Evolutionary conservation across 1,284 basidiomycete genomes (phyloP), one percentile per base, ranked within the genome.

Genomic region (Trichosporon sp.): DNA sequence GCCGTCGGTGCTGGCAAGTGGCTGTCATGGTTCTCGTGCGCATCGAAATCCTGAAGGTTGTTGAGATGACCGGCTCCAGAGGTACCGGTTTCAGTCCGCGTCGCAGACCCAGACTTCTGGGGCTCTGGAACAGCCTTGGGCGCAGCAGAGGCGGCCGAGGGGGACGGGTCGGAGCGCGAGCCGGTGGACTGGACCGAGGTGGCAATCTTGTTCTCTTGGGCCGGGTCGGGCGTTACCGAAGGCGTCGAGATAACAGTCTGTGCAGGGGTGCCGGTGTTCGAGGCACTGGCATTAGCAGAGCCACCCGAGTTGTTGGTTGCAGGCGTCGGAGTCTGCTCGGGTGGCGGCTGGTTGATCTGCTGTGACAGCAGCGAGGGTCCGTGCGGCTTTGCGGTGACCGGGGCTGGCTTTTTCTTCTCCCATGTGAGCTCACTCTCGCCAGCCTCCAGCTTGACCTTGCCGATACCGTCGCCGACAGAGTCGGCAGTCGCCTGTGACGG

Each of bases 321-420:
- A 18, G 63, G 31, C 58, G 71, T 42, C 38, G 64, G 13, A 15
- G 68, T 15, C n/a, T 70, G 66, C 6, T 74, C 71, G 7, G 67
- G 72, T 31, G 76, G 76, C n/a, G 68, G 78, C 65, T 38, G 88
- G 87, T 34, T 90, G 89, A 83, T 74, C 76, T 92, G 91, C 76
- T 93, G 91, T 0, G 92, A 90, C 8, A 96, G 86, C 23, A 95
- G 82, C 1, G 92, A 94, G 0, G 92, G 92, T 0, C 91, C 92
- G 44, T 42, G 83, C 77, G 32, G 84, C 72, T 70, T 84, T 1
- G 77, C 73, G 47, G 84, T 79, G 15, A 60, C 56, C 31, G 56
- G 56, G 8, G 56, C 56, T 18, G 56, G 56, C 1, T 83, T 82
- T 23, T 85, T 83, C 83, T 87, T 89, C 78, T 89, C 88, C 74